phyloP scores from a whole-genome alignment of 2,329 filamentous ascomycete genomes.

The Aspergillus sp. region DNA sequence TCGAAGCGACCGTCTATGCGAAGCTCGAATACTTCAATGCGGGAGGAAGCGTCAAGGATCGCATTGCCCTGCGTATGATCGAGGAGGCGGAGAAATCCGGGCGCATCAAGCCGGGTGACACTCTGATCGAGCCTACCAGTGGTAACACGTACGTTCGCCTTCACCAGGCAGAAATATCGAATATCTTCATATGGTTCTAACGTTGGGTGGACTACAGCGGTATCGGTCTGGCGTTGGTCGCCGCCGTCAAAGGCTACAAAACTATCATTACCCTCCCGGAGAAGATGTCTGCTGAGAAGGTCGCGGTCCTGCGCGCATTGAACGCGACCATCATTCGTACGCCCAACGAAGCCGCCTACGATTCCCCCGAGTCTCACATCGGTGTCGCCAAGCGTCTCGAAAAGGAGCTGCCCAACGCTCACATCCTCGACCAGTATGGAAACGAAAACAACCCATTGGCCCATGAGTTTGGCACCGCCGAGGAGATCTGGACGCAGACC shows the following conservation, averaged over 20 bases:
- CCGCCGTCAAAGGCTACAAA: slow-evolving; percentile 94
- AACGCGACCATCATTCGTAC: slow-evolving; percentile 97
- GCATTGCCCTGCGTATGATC: slow-evolving; percentile 95
- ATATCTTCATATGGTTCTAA: neutral
- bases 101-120: slow-evolving; percentile 94
- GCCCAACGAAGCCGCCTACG: slow-evolving; percentile 91
- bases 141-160: slow-evolving; percentile 71
- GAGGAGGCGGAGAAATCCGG: slow-evolving; percentile 89
- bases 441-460: slow-evolving; percentile 90
- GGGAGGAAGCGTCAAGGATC: slow-evolving; percentile 89
- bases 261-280: slow-evolving; percentile 98
- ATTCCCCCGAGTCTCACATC: slow-evolving; percentile 94
- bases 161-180: neutral
- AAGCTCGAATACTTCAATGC: slow-evolving; percentile 94
- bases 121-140: slow-evolving; percentile 94
- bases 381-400: slow-evolving; percentile 85
- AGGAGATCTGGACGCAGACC: slow-evolving; percentile 95
- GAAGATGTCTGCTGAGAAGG: slow-evolving; percentile 99
- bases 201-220: slow-evolving; percentile 48
- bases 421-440: slow-evolving; percentile 94
- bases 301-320: slow-evolving; percentile 86
- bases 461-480: slow-evolving; percentile 89
- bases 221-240: slow-evolving; percentile 91
- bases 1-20: slow-evolving; percentile 84
- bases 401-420: slow-evolving; percentile 94